phyloP scores from a whole-genome alignment of 768 basidiomycete species.

The Hericium rajendrae region DNA sequence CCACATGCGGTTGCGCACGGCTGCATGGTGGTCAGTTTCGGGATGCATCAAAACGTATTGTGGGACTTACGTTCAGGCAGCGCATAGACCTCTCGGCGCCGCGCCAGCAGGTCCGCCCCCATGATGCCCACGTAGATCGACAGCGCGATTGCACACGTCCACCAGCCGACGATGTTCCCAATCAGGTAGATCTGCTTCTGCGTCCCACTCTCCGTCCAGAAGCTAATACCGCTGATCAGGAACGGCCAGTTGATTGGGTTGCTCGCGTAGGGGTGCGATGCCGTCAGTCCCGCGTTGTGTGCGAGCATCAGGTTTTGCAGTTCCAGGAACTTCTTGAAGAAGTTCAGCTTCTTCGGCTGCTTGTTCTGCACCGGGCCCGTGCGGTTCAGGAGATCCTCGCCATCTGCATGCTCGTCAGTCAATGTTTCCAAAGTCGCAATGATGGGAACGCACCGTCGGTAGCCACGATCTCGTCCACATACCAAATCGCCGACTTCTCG shows the following conservation, averaged over 20 bases:
- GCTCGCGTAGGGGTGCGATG: constrained; percentile 95
- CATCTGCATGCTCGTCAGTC: constrained; percentile 26
- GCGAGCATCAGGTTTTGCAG: constrained; percentile 93
- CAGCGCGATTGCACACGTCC: constrained; percentile 80
- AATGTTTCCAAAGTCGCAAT: constrained; percentile 3
- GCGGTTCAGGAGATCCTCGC: constrained; percentile 47
- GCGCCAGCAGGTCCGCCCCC: constrained; percentile 81
- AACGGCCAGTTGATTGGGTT: constrained; percentile 99
- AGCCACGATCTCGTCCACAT: constrained; percentile 69
- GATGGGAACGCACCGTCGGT: constrained; percentile 51
- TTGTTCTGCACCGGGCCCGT: constrained; percentile 43
- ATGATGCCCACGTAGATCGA: constrained; percentile 87
- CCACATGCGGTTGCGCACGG: constrained; percentile 87
- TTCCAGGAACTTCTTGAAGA: constrained; percentile 92
- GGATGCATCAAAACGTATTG: neutral
- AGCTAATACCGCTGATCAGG: constrained; percentile 90
- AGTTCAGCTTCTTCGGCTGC: constrained; percentile 73
- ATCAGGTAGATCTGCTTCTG: constrained; percentile 95
- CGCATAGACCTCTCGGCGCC: constrained; percentile 75
- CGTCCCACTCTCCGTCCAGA: constrained; percentile 85
- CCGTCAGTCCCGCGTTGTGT: constrained; percentile 97
- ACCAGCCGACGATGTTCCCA: constrained; percentile 92
- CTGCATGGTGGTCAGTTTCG: constrained; percentile 30
- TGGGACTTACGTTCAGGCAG: constrained; percentile 72
- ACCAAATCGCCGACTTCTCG: constrained; percentile 84